Evolutionary conservation across 441 rosid species (phyloP).

Genomic region (Populus hybrid): DNA sequence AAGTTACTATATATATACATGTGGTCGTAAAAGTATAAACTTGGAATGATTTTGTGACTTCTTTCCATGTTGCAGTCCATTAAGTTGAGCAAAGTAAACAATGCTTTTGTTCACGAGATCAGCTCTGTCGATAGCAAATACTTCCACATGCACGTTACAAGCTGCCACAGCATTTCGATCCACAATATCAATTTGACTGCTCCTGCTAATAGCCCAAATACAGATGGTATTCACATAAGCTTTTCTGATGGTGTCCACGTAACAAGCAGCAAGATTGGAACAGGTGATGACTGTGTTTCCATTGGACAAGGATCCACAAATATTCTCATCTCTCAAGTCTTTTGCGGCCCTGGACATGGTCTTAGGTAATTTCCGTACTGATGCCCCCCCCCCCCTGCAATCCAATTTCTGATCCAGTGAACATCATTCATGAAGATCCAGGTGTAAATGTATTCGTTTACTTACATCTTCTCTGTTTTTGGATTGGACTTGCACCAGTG

Average conservation of each 20-base stretch:
- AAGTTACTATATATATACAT: neutral
- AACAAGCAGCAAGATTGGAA: constrained; percentile 40
- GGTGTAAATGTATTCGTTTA: neutral
- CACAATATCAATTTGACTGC: constrained; percentile 47
- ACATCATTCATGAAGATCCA: neutral
- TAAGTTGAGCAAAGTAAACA: constrained; percentile 20
- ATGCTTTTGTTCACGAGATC: constrained; percentile 15
- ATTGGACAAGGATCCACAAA: constrained; percentile 56
- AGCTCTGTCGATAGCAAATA: constrained; percentile 27
- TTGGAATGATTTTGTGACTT: neutral
- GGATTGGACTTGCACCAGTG: constrained; percentile 27
- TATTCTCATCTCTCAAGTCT: constrained; percentile 41
- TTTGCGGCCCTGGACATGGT: constrained; percentile 89
- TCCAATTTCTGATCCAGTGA: neutral
- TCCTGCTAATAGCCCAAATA: constrained; percentile 78
- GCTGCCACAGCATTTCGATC: constrained; percentile 5
- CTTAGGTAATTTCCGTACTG: constrained; percentile 40
- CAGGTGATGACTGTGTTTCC: constrained; percentile 66
- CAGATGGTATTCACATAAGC: constrained; percentile 83
- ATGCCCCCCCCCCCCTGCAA: neutral
- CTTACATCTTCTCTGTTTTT: no score
- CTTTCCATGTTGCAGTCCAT: constrained; percentile 22
- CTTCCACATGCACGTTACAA: constrained; percentile 29
- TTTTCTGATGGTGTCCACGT: constrained; percentile 40
- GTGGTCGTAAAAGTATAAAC: neutral